A percentile compares a stretch with the other conserved stretches of the same genome.
Conservation (phyloP, 1,284 basidiomycete genomes). For the Amylostereum areolatum region DNA sequence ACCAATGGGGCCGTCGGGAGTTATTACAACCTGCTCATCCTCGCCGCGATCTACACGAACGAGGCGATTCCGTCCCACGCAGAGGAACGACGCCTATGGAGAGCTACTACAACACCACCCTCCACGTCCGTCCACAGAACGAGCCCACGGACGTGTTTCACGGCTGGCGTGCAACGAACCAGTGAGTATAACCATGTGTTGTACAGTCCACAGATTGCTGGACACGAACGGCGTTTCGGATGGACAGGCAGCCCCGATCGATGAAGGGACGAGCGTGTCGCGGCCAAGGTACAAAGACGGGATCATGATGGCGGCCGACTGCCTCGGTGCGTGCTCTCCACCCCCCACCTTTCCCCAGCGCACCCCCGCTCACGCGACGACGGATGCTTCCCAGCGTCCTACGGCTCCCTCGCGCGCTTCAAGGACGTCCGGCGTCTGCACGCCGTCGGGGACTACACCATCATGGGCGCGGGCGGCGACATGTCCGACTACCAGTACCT, state of each 20-base stretch:
- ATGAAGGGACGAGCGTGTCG: slow-evolving; percentile 94
- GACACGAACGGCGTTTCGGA: slow-evolving; percentile 21
- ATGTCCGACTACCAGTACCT: slow-evolving; percentile 98
- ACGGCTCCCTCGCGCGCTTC: slow-evolving; percentile 96
- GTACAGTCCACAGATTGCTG: slow-evolving; percentile 6
- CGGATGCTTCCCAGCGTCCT: slow-evolving; percentile 85
- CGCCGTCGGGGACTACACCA: slow-evolving; percentile 76
- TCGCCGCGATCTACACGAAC: no score
- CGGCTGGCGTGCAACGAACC: slow-evolving; percentile 68
- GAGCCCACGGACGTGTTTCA: slow-evolving; percentile 50
- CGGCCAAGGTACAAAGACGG: slow-evolving; percentile 95
- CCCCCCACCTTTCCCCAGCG: slow-evolving; percentile 2
- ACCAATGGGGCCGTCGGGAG: slow-evolving; percentile 76
- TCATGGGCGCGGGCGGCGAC: slow-evolving; percentile 92
- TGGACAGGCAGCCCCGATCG: slow-evolving; percentile 87
- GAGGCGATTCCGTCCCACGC: background rate
- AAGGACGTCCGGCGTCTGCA: slow-evolving; percentile 91
- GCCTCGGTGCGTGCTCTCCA: slow-evolving; percentile 59
- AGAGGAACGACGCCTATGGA: slow-evolving; percentile 72
- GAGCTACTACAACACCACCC: slow-evolving; percentile 68
- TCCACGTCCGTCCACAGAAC: slow-evolving; percentile 53
- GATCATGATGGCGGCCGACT: slow-evolving; percentile 99
- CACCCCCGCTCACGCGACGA: background rate
- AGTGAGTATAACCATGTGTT: slow-evolving; percentile 39
- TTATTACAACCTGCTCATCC: slow-evolving; percentile 2